Conservation (phyloP, 192 early-diverging fungal genomes). For the Coemansia sp. region DNA sequence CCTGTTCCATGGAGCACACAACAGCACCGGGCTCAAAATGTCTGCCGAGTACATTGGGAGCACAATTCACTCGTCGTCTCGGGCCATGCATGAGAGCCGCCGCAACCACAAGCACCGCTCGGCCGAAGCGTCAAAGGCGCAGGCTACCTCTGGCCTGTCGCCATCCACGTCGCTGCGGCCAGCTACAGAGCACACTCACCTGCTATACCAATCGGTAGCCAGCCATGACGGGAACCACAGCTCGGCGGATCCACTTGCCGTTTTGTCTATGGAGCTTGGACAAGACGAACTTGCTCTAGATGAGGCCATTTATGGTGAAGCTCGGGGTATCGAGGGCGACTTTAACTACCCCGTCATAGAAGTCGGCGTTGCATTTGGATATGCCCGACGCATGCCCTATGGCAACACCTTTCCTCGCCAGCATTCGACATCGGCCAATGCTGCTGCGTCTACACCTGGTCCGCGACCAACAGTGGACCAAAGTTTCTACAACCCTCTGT, state of each 20-base stretch:
- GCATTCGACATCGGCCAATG: neutral
- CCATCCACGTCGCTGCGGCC: conserved; percentile 9
- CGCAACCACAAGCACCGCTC: conserved; percentile 25
- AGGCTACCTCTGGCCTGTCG: neutral
- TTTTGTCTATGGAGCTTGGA: conserved; percentile 46
- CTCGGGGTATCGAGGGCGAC: conserved; percentile 50
- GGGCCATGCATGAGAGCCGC: conserved; percentile 39
- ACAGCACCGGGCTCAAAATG: conserved; percentile 17
- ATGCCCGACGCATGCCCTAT: conserved; percentile 45
- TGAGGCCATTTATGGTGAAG: conserved; percentile 46
- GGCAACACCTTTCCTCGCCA: conserved; percentile 19
- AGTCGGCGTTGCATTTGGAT: conserved; percentile 54
- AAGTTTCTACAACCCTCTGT: neutral
- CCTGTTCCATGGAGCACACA: conserved; percentile 26
- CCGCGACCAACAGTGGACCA: conserved; percentile 1
- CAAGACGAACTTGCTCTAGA: conserved; percentile 24
- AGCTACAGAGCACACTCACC: conserved; percentile 37
- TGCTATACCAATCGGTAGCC: conserved; percentile 8
- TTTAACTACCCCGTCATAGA: conserved; percentile 59
- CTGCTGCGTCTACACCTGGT: neutral
- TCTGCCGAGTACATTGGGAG: conserved; percentile 41
- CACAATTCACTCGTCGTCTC: conserved; percentile 46
- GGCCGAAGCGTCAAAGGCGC: conserved; percentile 11
- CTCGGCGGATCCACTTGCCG: conserved; percentile 21
- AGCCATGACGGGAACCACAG: neutral